Evolutionary conservation across 805 yeast species (phyloP), one percentile per base, ranked within the genome.

Genomic region (Priceomyces medius): DNA sequence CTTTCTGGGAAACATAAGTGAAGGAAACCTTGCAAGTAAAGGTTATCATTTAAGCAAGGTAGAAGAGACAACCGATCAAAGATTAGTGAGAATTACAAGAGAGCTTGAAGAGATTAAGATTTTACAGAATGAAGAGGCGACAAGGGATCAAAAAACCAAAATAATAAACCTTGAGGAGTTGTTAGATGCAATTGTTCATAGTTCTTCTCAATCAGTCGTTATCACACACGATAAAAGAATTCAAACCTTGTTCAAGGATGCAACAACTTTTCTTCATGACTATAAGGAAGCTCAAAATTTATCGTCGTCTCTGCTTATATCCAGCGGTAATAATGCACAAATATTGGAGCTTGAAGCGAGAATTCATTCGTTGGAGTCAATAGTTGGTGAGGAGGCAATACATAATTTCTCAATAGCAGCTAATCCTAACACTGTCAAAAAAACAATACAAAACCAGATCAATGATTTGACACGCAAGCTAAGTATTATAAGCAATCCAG

Each of bases 71-170:
- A 47, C 50, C 16, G 66, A 55, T 24, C 73, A 71, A 53, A 65
- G 59, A 44, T 38, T 74, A 26, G 58, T 58, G 6, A 45, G 78
- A 32, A 64, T 74, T 20, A 48, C 58, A 4, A 49, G 56, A 9
- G 79, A 74, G 42, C 43, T 74, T 31, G 56, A 56, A n/a, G 74
- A 69, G 41, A 43, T 72, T 2, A 50, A 58, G 35, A 41, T 49
- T 4, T 54, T 47, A 14, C 41, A 52, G 20, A 18, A 32, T 6
- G 38, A 32, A 2, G 44, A 32, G 3, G 27, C 23, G 9, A 19
- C 26, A 2, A 8, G 17, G 2, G 21, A 34, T 7, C 38, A 38
- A 17, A 32, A 23, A n/a, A 20, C 21, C 3, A 20, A 32, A n/a
- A 26, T 36, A 37, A 35, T 29, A 37, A n/a, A 49, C 21, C 28